Percentiles rank a stretch among this genome's conserved stretches.
Conservation (phyloP, 148 eudicot genomes). For the Rhododendron simsii region DNA sequence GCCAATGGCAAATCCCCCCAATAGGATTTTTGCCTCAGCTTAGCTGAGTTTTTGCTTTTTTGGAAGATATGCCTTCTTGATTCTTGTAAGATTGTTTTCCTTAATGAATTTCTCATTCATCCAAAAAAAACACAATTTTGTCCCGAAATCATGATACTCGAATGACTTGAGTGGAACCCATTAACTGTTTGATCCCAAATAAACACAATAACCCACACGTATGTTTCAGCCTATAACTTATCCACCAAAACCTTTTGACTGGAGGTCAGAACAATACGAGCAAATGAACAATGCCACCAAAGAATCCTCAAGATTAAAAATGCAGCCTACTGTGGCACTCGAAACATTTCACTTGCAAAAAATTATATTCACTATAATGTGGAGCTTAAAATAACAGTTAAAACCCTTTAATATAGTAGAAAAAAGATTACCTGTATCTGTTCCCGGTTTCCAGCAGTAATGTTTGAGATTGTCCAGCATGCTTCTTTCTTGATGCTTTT, state of each 20-base stretch:
- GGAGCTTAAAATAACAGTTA: background rate
- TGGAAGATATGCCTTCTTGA: background rate
- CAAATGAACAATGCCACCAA: background rate
- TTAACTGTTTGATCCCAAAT: background rate
- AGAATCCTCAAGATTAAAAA: background rate
- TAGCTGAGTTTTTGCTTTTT: background rate
- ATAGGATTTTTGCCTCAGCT: background rate
- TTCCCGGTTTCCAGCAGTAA: slow-evolving; percentile 72
- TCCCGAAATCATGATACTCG: background rate
- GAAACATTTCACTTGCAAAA: background rate
- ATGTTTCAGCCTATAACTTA: background rate
- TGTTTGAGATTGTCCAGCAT: slow-evolving; percentile 81
- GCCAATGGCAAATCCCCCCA: background rate
- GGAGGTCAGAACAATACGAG: background rate
- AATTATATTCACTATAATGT: background rate
- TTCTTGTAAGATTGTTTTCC: background rate
- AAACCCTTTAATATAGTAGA: background rate
- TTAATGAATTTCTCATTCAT: background rate
- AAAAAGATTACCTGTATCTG: slow-evolving; percentile 59
- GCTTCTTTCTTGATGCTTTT: slow-evolving; percentile 89
- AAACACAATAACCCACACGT: background rate
- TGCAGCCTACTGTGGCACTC: background rate
- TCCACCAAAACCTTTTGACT: background rate
- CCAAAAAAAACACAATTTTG: background rate
- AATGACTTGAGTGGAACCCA: background rate